A percentile compares a stretch with the other conserved stretches of the same genome.
Evolutionary conservation across 2,329 filamentous ascomycete species (phyloP).

Genomic region (Penicillium rolfsii): DNA sequence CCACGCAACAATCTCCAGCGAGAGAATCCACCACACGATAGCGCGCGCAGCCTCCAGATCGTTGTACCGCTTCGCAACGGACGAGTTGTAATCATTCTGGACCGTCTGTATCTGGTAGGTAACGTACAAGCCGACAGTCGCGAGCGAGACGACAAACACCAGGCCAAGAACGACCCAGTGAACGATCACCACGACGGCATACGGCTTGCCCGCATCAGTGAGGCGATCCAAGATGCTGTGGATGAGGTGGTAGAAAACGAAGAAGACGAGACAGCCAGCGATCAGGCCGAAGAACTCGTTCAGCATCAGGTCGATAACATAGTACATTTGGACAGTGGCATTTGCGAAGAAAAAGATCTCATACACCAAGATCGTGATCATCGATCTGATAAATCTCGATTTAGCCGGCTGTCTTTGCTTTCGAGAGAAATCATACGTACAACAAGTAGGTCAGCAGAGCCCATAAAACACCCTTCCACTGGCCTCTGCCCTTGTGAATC

Average conservation of each 20-base stretch:
- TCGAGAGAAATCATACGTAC: neutral
- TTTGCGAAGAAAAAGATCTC: slow-evolving; percentile 23
- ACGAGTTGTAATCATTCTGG: neutral
- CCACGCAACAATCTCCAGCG: slow-evolving; percentile 30
- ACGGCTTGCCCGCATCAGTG: slow-evolving; percentile 21
- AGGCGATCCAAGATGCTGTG: slow-evolving; percentile 25
- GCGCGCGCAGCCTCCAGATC: slow-evolving; percentile 15
- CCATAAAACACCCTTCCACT: slow-evolving; percentile 17
- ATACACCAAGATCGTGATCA: slow-evolving; percentile 14
- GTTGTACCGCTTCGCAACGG: neutral
- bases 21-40: slow-evolving; percentile 25
- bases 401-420: neutral
- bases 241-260: slow-evolving; percentile 28
- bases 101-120: slow-evolving; percentile 8
- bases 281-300: slow-evolving; percentile 23
- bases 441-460: slow-evolving; percentile 20
- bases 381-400: slow-evolving; percentile 10
- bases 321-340: slow-evolving; percentile 25
- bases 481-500: slow-evolving; percentile 21
- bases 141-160: slow-evolving; percentile 17
- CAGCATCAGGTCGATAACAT: slow-evolving; percentile 27
- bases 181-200: slow-evolving; percentile 12
- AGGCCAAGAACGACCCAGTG: slow-evolving; percentile 26
- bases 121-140: slow-evolving; percentile 22
- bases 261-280: slow-evolving; percentile 20